These are phyloP conservation scores for Yamagishiella unicocca DNA, from an alignment of 139 green algal genomes.

Conservation along the genomic window DNA sequence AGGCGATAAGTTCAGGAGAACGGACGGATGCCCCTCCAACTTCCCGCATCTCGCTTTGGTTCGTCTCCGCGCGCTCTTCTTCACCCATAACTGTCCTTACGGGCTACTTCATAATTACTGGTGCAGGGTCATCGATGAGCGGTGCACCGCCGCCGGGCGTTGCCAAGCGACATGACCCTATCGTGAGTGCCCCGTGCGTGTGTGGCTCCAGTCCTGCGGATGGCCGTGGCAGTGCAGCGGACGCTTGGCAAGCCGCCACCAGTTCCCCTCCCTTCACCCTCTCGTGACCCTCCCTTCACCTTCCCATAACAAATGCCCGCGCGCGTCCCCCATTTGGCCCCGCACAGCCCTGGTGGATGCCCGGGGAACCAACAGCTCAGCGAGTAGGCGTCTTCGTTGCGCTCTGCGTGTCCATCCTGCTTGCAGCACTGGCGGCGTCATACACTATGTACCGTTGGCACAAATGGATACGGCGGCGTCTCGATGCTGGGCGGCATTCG, in stretches of 20 bases:
- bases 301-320: neutral
- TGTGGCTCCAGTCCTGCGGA: no score
- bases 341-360: conserved; percentile 38
- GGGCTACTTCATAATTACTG: no score
- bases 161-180: neutral
- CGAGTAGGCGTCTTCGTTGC: neutral
- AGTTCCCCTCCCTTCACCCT: no score
- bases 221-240: no score
- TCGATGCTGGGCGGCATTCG: neutral
- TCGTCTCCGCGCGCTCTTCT: no score
- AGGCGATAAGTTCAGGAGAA: no score
- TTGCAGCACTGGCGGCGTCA: neutral
- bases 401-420: neutral
- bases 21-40: no score
- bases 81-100: no score
- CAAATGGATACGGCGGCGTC: neutral
- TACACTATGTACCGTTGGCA: neutral
- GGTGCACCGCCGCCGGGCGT: neutral
- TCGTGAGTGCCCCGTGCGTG: no score
- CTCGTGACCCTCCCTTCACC: neutral
- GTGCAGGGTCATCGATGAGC: neutral
- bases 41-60: no score
- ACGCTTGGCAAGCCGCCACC: no score
- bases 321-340: neutral
- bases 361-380: neutral